These are phyloP conservation scores for Wickerhamiella azyma DNA, from an alignment of 805 yeast genomes.

Conservation along the genomic window DNA sequence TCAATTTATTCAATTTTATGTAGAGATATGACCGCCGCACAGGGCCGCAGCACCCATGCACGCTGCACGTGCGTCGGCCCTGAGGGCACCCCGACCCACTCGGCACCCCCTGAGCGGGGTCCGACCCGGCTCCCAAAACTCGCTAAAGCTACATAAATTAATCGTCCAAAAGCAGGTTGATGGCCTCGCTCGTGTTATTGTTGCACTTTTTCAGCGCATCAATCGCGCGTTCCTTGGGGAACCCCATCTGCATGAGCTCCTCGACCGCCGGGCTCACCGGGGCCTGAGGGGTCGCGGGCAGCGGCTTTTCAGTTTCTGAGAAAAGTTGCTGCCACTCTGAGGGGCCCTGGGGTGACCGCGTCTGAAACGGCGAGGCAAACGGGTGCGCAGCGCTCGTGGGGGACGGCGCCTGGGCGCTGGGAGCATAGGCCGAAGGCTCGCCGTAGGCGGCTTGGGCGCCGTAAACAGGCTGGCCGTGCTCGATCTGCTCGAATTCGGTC, in stretches of 20 bases:
- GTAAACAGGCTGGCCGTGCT: background rate
- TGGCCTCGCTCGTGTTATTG: constrained; percentile 77
- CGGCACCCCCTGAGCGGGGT: no score
- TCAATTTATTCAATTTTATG: no score
- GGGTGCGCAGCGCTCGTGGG: background rate
- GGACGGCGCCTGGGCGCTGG: background rate
- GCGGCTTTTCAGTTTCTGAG: constrained; percentile 40
- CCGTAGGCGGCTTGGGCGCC: background rate
- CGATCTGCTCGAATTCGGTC: background rate
- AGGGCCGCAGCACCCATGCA: no score
- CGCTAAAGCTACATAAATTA: background rate
- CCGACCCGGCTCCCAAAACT: no score
- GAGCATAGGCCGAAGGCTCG: background rate
- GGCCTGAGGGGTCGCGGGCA: background rate
- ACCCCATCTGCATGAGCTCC: constrained; percentile 85
- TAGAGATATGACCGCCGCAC: no score
- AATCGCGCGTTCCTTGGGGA: constrained; percentile 47
- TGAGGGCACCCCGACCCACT: no score
- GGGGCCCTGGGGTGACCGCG: constrained; percentile 18
- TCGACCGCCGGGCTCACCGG: constrained; percentile 37
- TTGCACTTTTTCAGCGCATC: constrained; percentile 54
- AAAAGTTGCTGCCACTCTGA: constrained; percentile 94
- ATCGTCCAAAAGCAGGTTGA: constrained; percentile 60
- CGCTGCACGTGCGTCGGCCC: no score
- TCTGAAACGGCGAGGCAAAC: background rate